Percentiles rank a stretch among this genome's conserved stretches.
phyloP scores from a whole-genome alignment of 2,329 filamentous ascomycete species.

The Trichoderma hamatum region DNA sequence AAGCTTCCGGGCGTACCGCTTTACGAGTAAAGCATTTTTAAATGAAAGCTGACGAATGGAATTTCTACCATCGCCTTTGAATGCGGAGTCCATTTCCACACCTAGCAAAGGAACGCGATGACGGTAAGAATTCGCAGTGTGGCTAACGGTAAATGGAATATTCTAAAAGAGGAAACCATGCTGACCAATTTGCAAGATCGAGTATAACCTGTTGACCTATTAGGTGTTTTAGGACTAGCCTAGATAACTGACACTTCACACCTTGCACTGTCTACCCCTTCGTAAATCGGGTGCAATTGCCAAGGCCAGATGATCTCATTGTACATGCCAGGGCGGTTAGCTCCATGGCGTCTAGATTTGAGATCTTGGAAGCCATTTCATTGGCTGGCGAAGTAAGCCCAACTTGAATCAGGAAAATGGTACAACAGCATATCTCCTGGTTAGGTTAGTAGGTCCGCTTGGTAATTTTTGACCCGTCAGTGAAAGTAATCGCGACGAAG shows the following conservation, averaged over 20 bases:
- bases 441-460: background rate
- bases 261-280: background rate
- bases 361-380: background rate
- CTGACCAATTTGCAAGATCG: background rate
- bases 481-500: background rate
- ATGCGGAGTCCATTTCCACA: background rate
- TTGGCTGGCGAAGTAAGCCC: background rate
- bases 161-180: background rate
- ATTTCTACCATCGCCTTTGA: background rate
- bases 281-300: background rate
- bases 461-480: background rate
- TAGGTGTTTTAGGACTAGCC: background rate
- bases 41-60: background rate
- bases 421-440: background rate
- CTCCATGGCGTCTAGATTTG: background rate
- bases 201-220: background rate
- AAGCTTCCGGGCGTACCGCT: background rate
- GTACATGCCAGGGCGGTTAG: background rate
- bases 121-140: background rate
- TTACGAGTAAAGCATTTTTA: background rate
- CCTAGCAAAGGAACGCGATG: background rate
- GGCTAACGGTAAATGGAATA: background rate
- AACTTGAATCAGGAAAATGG: background rate
- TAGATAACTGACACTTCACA: background rate
- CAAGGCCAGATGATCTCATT: background rate